Evolutionary conservation across 2,329 filamentous ascomycete genomes (phyloP).

Genomic region (Beauveria australis): DNA sequence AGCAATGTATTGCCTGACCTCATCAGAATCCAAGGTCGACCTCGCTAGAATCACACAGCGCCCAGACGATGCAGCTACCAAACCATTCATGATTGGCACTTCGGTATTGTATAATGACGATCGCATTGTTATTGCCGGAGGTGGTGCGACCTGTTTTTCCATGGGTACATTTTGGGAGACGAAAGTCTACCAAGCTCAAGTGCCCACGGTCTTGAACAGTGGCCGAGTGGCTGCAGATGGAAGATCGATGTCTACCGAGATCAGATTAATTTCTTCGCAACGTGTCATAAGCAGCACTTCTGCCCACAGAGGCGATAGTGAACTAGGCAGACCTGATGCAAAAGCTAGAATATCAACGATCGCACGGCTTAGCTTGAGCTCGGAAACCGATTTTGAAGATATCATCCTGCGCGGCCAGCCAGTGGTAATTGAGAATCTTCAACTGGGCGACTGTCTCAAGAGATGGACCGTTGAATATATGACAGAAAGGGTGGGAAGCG

Average conservation of each 20-base stretch:
- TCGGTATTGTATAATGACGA: constrained; percentile 42
- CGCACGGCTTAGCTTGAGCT: constrained; percentile 42
- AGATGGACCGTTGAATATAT: constrained; percentile 66
- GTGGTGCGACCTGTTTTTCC: constrained; percentile 82
- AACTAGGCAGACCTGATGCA: background rate
- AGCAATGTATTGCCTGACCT: background rate
- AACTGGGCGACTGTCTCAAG: constrained; percentile 59
- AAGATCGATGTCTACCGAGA: background rate
- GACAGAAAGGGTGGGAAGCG: constrained; percentile 48
- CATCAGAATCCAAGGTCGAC: background rate
- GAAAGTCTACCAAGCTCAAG: constrained; percentile 39
- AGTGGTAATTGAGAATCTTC: constrained; percentile 52
- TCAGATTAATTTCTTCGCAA: background rate
- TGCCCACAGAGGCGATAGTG: background rate
- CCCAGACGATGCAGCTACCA: constrained; percentile 2
- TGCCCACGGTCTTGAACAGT: constrained; percentile 10
- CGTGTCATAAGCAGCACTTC: constrained; percentile 11
- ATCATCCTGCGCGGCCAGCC: constrained; percentile 50
- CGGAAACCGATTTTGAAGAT: constrained; percentile 48
- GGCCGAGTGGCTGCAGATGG: background rate
- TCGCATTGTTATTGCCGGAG: constrained; percentile 58
- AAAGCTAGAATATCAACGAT: constrained; percentile 29
- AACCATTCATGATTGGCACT: constrained; percentile 64
- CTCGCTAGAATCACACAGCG: constrained; percentile 7
- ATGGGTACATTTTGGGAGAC: constrained; percentile 83